phyloP scores from a whole-genome alignment of 305 asterid genomes.

The Fraxinus dipetala region DNA sequence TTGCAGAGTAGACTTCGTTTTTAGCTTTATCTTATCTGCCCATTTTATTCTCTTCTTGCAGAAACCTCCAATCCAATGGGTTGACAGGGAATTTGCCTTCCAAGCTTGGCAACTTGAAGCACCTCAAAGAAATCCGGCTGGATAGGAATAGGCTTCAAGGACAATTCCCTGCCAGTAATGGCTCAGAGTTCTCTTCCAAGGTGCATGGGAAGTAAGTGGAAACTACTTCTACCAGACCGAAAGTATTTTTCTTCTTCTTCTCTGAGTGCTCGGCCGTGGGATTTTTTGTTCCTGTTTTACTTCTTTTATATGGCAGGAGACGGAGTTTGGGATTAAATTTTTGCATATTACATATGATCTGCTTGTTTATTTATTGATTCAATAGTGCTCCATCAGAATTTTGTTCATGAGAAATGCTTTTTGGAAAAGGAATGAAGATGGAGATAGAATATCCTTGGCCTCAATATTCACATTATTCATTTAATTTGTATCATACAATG shows the following conservation, averaged over 20 bases:
- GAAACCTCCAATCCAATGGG: slow-evolving; percentile 86
- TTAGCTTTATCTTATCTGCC: neutral
- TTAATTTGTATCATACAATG: neutral
- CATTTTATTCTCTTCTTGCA: slow-evolving; percentile 29
- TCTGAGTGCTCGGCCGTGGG: neutral
- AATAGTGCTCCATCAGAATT: neutral
- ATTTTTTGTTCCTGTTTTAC: neutral
- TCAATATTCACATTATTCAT: neutral
- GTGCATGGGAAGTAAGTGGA: slow-evolving; percentile 58
- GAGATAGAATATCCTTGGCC: neutral
- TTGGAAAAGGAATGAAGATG: neutral
- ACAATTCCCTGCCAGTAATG: slow-evolving; percentile 56
- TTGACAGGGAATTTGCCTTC: slow-evolving; percentile 78
- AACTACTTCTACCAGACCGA: neutral
- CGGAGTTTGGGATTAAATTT: neutral
- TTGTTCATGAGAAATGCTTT: neutral
- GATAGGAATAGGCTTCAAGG: slow-evolving; percentile 83
- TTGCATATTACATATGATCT: neutral
- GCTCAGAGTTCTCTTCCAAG: slow-evolving; percentile 39
- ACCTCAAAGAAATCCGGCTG: slow-evolving; percentile 77
- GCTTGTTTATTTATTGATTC: neutral
- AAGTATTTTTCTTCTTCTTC: neutral
- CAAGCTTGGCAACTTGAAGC: slow-evolving; percentile 67
- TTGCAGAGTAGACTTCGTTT: slow-evolving; percentile 15
- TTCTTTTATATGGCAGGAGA: neutral